Conservation (phyloP, 1,284 basidiomycete genomes). For the Melampsora medusae region DNA sequence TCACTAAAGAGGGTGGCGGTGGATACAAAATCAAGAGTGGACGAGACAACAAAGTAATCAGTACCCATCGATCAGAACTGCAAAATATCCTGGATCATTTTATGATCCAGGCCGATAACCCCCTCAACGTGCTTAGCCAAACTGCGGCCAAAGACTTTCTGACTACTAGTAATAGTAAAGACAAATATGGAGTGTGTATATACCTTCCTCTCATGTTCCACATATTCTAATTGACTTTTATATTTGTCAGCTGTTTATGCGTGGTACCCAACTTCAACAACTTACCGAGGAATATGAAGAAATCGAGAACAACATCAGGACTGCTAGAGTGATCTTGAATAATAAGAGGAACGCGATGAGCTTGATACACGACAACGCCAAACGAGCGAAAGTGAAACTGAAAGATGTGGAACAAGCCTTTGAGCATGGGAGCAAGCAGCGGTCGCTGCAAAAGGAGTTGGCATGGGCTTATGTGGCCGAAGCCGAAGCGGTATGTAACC, state of each 20-base stretch:
- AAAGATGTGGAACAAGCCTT: conserved; percentile 71
- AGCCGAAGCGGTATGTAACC: conserved; percentile 57
- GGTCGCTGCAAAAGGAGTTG: conserved; percentile 74
- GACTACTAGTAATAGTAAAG: conserved; percentile 73
- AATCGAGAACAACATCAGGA: conserved; percentile 69
- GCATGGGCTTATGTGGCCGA: conserved; percentile 83
- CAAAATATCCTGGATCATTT: conserved; percentile 85
- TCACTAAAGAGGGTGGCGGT: conserved; percentile 68
- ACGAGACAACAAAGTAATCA: conserved; percentile 67
- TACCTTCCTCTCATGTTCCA: not conserved
- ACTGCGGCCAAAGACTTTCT: conserved; percentile 75
- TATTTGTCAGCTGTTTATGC: conserved; percentile 75
- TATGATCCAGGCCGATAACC: conserved; percentile 90
- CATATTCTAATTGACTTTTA: not conserved
- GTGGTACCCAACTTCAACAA: conserved; percentile 85
- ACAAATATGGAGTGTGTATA: conserved; percentile 79
- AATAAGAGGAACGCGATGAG: conserved; percentile 66
- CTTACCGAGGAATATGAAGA: conserved; percentile 81
- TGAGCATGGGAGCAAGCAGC: conserved; percentile 67
- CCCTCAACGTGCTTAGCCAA: conserved; percentile 72
- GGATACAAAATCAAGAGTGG: conserved; percentile 74
- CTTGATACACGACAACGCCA: conserved; percentile 65
- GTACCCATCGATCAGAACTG: conserved; percentile 77
- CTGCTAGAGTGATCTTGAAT: conserved; percentile 58
- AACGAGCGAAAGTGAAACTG: conserved; percentile 66